Percentiles rank a stretch among this genome's conserved stretches.
These are phyloP conservation scores for Nitzschia putrida DNA, from an alignment of 108 stramenopile genomes.

Conservation along the genomic window DNA sequence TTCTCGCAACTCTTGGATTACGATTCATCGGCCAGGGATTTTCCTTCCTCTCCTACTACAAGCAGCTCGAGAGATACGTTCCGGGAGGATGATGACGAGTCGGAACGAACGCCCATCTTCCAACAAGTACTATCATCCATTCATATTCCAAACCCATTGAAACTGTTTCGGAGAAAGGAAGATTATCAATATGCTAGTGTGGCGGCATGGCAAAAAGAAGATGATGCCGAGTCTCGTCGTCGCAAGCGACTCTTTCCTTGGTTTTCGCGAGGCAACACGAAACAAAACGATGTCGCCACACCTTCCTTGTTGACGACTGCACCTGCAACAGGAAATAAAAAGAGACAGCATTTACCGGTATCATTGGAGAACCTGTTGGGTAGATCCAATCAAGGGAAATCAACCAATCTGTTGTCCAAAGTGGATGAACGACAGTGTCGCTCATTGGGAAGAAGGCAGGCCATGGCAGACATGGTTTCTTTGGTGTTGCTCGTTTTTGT, in stretches of 20 bases:
- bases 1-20: no score
- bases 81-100: no score
- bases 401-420: conserved; percentile 28
- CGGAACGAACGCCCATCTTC: background rate
- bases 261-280: conserved; percentile 3
- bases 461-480: conserved; percentile 47
- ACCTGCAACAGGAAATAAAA: background rate
- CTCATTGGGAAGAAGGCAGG: conserved; percentile 55
- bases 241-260: conserved; percentile 24
- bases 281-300: background rate
- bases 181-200: conserved; percentile 26
- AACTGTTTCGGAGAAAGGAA: conserved; percentile 17
- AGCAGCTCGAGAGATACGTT: no score
- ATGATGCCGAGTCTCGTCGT: conserved; percentile 18
- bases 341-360: conserved; percentile 12
- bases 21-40: no score
- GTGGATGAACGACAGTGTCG: conserved; percentile 19
- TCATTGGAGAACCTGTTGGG: conserved; percentile 35
- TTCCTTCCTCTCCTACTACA: no score
- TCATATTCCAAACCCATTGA: conserved; percentile 9
- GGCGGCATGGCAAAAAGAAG: conserved; percentile 45
- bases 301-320: background rate
- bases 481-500: conserved; percentile 47
- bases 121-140: conserved; percentile 14
- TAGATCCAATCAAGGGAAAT: conserved; percentile 43